These are phyloP conservation scores for Globisporangium carolinianum DNA, from an alignment of 352 stramenopile species.

Conservation along the genomic window DNA sequence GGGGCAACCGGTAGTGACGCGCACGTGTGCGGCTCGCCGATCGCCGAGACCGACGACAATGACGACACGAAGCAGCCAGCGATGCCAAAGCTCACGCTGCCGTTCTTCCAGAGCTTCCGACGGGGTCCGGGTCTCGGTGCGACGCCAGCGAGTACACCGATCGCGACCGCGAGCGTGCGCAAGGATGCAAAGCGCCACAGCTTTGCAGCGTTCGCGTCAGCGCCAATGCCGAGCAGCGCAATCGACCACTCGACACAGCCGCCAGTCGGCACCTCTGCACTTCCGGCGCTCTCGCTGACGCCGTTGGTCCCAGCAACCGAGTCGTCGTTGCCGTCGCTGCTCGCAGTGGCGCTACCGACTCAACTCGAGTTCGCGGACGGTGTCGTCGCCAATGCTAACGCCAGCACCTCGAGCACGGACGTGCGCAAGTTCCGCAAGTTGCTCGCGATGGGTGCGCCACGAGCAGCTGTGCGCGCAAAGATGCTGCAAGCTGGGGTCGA, in stretches of 20 bases:
- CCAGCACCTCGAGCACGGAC: too few relatives aligned
- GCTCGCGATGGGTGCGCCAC: conserved; percentile 3
- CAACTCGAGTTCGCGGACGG: too few relatives aligned
- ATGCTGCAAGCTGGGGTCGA: conserved; percentile 64
- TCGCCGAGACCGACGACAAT: not conserved
- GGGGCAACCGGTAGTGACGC: not conserved
- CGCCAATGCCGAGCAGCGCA: conserved; percentile 11
- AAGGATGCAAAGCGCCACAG: conserved; percentile 61
- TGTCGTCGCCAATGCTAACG: too few relatives aligned
- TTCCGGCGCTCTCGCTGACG: conserved; percentile 19
- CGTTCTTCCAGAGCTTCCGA: conserved; percentile 66
- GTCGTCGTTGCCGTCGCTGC: not conserved
- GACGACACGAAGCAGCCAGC: not conserved
- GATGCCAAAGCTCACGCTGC: conserved; percentile 45
- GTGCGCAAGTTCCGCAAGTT: too few relatives aligned
- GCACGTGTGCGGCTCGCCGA: not conserved
- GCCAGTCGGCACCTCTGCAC: not conserved
- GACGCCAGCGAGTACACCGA: conserved; percentile 60
- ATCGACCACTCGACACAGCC: conserved; percentile 5
- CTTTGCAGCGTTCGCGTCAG: conserved; percentile 38
- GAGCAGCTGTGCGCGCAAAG: conserved; percentile 59
- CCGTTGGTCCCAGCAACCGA: conserved; percentile 8
- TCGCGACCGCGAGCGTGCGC: conserved; percentile 58
- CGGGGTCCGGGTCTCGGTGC: conserved; percentile 42
- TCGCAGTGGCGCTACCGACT: too few relatives aligned